Percentiles rank a stretch among this genome's conserved stretches.
These are phyloP conservation scores for Hypomyces rosellus DNA, from an alignment of 2,329 filamentous ascomycete species.

Conservation along the genomic window DNA sequence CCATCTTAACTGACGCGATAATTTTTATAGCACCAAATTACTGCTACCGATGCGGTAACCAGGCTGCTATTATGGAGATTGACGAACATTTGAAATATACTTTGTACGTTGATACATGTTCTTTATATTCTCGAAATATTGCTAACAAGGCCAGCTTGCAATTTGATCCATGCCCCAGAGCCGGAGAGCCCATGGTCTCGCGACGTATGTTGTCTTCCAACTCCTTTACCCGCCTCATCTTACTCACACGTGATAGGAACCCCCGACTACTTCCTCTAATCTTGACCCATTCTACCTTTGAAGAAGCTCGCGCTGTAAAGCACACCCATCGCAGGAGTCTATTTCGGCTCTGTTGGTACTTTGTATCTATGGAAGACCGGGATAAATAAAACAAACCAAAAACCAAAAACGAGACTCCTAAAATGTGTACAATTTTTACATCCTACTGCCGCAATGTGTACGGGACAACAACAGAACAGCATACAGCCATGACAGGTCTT, in stretches of 20 bases:
- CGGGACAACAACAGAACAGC: conserved; percentile 8
- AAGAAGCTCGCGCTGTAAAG: conserved; percentile 18
- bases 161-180: conserved; percentile 96
- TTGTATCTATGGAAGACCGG: conserved; percentile 4
- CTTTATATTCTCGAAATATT: neutral
- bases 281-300: conserved; percentile 13
- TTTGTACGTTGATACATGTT: conserved; percentile 55
- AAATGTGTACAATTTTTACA: conserved; percentile 24
- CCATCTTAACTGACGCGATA: conserved; percentile 3
- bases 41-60: conserved; percentile 98
- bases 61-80: conserved; percentile 99
- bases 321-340: conserved; percentile 14
- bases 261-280: conserved; percentile 96
- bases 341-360: conserved; percentile 15
- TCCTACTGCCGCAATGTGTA: conserved; percentile 14
- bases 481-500: conserved; percentile 12
- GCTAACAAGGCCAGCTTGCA: conserved; percentile 64
- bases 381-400: neutral
- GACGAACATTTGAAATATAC: conserved; percentile 99
- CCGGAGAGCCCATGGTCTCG: conserved; percentile 98
- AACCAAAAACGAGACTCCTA: conserved; percentile 11
- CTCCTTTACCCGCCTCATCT: neutral
- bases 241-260: conserved; percentile 49
- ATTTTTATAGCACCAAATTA: conserved; percentile 67
- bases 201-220: conserved; percentile 53